A percentile compares a stretch with the other conserved stretches of the same genome.
phyloP scores from a whole-genome alignment of 2,329 filamentous ascomycete species.

The Nigrospora oryzae region DNA sequence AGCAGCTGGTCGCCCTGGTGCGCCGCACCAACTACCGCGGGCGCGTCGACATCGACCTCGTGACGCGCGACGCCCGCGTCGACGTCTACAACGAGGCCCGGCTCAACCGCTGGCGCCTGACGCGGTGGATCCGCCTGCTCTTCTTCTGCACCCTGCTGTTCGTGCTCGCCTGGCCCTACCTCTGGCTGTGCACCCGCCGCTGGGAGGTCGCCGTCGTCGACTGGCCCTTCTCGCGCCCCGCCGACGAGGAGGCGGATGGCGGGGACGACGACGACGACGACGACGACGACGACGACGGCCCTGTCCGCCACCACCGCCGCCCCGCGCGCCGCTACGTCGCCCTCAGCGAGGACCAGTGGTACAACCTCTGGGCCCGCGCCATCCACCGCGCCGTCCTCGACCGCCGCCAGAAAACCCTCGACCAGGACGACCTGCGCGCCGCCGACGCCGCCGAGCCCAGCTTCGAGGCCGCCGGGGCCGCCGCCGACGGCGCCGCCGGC shows the following conservation, averaged over 20 bases:
- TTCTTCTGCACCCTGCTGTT: conserved; percentile 61
- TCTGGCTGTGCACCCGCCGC: conserved; percentile 58
- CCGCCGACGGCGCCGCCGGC: conserved; percentile 29
- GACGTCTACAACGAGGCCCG: conserved; percentile 56
- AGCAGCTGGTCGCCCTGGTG: conserved; percentile 47
- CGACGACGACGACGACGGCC: too few species aligned
- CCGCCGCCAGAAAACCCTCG: conserved; percentile 45
- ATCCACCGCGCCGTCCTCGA: conserved; percentile 52
- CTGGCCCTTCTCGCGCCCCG: conserved; percentile 45
- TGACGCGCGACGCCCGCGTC: conserved; percentile 44
- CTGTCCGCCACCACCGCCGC: conserved; percentile 1
- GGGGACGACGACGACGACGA: too few species aligned
- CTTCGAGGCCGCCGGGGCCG: conserved; percentile 27
- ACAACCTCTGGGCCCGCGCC: conserved; percentile 51
- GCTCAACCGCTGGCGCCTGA: conserved; percentile 58
- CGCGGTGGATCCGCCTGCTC: conserved; percentile 52
- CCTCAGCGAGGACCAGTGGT: conserved; percentile 51
- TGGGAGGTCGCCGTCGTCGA: conserved; percentile 56
- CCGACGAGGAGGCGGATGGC: conserved; percentile 1
- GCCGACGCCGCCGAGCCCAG: conserved; percentile 24
- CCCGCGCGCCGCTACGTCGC: conserved; percentile 40
- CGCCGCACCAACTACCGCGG: conserved; percentile 61
- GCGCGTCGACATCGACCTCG: conserved; percentile 48
- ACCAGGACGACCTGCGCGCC: conserved; percentile 44
- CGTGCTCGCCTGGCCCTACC: conserved; percentile 62